Conservation (phyloP, 805 yeast species). For the Lipomyces kockii region DNA sequence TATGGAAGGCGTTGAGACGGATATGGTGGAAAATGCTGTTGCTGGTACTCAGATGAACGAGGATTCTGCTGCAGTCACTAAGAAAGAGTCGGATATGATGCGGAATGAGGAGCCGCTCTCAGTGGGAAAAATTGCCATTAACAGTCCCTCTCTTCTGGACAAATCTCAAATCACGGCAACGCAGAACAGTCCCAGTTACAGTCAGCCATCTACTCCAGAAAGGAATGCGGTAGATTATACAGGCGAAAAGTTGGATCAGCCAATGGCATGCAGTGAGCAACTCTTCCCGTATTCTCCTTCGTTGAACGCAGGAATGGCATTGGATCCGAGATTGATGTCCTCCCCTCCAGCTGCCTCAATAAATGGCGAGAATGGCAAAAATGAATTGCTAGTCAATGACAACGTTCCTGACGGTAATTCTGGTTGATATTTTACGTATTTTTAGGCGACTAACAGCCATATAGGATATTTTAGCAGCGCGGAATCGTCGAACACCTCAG, state of each 20-base stretch:
- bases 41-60: background rate
- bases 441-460: background rate
- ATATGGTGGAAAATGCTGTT: background rate
- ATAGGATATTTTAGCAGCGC: conserved; percentile 5
- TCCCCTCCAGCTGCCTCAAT: conserved; percentile 20
- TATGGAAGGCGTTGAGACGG: background rate
- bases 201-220: background rate
- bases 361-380: background rate
- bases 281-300: conserved; percentile 15
- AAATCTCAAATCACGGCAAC: background rate
- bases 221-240: no score
- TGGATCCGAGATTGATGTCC: conserved; percentile 28
- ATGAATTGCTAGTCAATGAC: background rate
- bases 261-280: conserved; percentile 12
- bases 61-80: background rate
- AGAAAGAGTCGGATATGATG: background rate
- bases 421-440: background rate
- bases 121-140: background rate
- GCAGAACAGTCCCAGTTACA: background rate
- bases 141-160: background rate
- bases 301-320: background rate
- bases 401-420: background rate
- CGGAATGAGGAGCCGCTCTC: background rate
- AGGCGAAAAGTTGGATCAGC: background rate
- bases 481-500: conserved; percentile 5